Conservation (phyloP, 2,329 filamentous ascomycete genomes). For the Diplodia mutila region DNA sequence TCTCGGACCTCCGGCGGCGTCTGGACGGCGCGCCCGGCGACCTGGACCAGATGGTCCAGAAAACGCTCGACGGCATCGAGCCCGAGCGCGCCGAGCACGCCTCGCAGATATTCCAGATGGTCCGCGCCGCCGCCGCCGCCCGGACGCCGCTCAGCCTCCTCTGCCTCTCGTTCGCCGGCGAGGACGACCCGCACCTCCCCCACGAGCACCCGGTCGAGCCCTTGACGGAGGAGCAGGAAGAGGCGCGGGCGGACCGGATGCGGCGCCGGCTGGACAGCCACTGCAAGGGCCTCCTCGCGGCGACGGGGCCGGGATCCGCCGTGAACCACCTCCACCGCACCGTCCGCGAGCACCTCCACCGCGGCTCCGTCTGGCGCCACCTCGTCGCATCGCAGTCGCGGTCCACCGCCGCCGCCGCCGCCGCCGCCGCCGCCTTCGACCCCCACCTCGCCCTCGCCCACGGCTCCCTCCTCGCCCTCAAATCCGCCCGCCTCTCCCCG, state of each 20-base stretch:
- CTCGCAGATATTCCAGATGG: conserved; percentile 26
- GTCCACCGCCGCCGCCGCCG: neutral
- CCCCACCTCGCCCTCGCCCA: conserved; percentile 14
- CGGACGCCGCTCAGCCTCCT: neutral
- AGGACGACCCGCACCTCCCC: neutral
- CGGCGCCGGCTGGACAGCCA: neutral
- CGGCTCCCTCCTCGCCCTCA: conserved; percentile 6
- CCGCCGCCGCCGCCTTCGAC: neutral
- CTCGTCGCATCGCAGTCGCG: no score
- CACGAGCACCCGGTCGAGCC: neutral
- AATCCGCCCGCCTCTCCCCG: neutral
- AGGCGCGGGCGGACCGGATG: neutral
- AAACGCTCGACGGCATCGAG: conserved; percentile 30
- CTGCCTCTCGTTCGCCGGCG: conserved; percentile 16
- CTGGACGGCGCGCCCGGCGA: conserved; percentile 30
- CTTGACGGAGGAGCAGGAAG: conserved; percentile 6
- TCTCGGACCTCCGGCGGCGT: conserved; percentile 29
- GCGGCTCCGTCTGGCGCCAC: conserved; percentile 6
- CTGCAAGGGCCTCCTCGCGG: conserved; percentile 11
- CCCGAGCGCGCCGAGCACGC: conserved; percentile 28
- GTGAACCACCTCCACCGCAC: conserved; percentile 26
- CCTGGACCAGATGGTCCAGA: conserved; percentile 30
- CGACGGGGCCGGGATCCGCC: neutral
- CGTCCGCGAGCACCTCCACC: conserved; percentile 24
- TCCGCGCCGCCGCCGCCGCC: neutral